Percentiles rank a stretch among this genome's conserved stretches.
phyloP scores from a whole-genome alignment of 2,329 filamentous ascomycete species.

The Aplosporella prunicola region DNA sequence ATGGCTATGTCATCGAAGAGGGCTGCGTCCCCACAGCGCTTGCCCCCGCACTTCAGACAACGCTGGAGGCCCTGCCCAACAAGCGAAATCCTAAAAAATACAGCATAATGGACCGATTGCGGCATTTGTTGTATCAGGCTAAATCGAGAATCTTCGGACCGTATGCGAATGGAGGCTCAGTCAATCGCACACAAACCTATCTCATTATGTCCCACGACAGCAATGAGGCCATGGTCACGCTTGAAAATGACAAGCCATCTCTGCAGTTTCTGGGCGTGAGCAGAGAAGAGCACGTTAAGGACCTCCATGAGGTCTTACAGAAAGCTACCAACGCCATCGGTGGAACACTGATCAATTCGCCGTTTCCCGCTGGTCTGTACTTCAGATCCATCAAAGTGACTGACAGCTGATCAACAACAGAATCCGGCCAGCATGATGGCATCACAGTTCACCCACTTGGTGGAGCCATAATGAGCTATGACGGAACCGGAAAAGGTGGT shows the following conservation, averaged over 20 bases:
- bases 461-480: slow-evolving; percentile 54
- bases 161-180: slow-evolving; percentile 45
- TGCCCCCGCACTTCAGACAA: slow-evolving; percentile 45
- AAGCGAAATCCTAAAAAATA: slow-evolving; percentile 33
- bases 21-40: slow-evolving; percentile 52
- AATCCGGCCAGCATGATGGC: slow-evolving; percentile 27
- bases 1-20: slow-evolving; percentile 57
- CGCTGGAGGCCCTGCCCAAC: slow-evolving; percentile 47
- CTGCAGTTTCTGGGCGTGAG: slow-evolving; percentile 53
- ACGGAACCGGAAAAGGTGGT: slow-evolving; percentile 48
- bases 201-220: slow-evolving; percentile 59
- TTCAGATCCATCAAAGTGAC: not conserved
- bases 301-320: slow-evolving; percentile 44
- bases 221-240: slow-evolving; percentile 49
- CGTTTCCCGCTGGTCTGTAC: slow-evolving; percentile 41
- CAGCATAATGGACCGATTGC: slow-evolving; percentile 34
- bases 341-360: slow-evolving; percentile 51
- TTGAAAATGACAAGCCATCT: slow-evolving; percentile 51
- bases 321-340: slow-evolving; percentile 49
- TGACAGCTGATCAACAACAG: not conserved
- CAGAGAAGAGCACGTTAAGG: slow-evolving; percentile 44
- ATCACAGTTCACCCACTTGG: slow-evolving; percentile 60
- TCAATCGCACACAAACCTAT: slow-evolving; percentile 54
- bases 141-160: slow-evolving; percentile 51
- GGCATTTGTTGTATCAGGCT: slow-evolving; percentile 39